Base-by-base conservation (phyloP, 1,284 basidiomycete genomes). In the Ceratobasidium sp. region DNA sequence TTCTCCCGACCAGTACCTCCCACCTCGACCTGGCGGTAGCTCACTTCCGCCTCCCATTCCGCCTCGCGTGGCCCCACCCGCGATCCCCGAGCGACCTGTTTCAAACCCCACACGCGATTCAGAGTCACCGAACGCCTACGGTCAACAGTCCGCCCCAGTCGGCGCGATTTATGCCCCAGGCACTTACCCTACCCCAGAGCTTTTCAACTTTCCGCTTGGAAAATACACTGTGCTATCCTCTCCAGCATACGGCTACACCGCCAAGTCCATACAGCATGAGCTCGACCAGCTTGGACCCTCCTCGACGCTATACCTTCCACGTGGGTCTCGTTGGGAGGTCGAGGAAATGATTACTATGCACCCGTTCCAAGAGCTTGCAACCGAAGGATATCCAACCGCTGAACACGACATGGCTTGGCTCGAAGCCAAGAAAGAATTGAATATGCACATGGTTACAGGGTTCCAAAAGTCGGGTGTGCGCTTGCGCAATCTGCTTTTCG, bases 151-250 rank as follows among this genome's bases (percentile, higher is more conserved):
- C 30, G 45, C 21, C 28, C 30, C 59, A 5, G 74, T 75, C 16
- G 77, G 77, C 30, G 74, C 72, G n/a, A 72, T 76, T 32, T 77
- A 75, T 65, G 41, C 73, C 2, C 76, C 77, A 64, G 77, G 77
- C 14, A 60, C 64, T 18, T 78, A 76, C 58, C 77, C 76, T 26
- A 78, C 77, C 2, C 77, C 77, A 14, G 77, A 78, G 45, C 72
- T 78, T 2, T 60, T 72, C 28, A 39, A 61, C 10, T 75, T 71
- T 64, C 76, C 77, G 14, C 57, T 77, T 9, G 62, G 74, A 1
- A 73, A 74, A 32, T 72, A 74, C 55, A 28, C 46, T 6, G 53
- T 76, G 16, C 71, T 75, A 26, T 43, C 34, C 26, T 50, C 58
- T 5, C 73, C 76, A 5, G 52, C 39, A 23, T 64, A 58, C n/a